These are phyloP conservation scores for Podaxis sp. DNA, from an alignment of 768 basidiomycete genomes.

Conservation along the genomic window DNA sequence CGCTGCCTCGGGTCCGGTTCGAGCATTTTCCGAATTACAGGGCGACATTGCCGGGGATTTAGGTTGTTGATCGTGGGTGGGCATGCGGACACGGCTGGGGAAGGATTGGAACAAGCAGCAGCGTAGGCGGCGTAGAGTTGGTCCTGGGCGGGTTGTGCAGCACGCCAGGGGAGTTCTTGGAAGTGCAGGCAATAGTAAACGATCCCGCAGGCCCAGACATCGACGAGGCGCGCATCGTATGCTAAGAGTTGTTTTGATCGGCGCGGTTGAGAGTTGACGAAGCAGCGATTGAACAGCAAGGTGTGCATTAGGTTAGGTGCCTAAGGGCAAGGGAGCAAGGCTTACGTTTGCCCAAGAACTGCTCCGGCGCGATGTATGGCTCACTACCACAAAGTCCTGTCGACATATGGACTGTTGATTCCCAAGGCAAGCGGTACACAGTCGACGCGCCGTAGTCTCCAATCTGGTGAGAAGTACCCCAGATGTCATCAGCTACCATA, in stretches of 20 bases:
- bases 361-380: slow-evolving; percentile 98
- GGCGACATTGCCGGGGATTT: slow-evolving; percentile 78
- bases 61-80: slow-evolving; percentile 83
- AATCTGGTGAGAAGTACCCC: slow-evolving; percentile 47
- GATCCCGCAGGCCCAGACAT: slow-evolving; percentile 96
- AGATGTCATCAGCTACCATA: not conserved
- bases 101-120: slow-evolving; percentile 45
- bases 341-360: slow-evolving; percentile 96
- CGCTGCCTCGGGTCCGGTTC: slow-evolving; percentile 87
- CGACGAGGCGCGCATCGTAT: slow-evolving; percentile 95
- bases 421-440: slow-evolving; percentile 99
- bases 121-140: slow-evolving; percentile 77
- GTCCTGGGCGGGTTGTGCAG: slow-evolving; percentile 75
- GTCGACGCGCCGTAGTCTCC: slow-evolving; percentile 99
- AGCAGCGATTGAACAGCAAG: slow-evolving; percentile 14
- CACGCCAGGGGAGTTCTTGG: slow-evolving; percentile 97
- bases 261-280: slow-evolving; percentile 5
- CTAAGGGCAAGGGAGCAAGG: slow-evolving; percentile 25
- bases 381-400: slow-evolving; percentile 97
- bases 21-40: slow-evolving; percentile 87
- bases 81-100: slow-evolving; percentile 39
- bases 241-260: slow-evolving; percentile 44
- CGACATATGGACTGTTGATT: slow-evolving; percentile 93
- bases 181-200: slow-evolving; percentile 99
- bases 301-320: slow-evolving; percentile 33